Conservation (phyloP, 2,329 filamentous ascomycete genomes). For the Drechslera avenae region DNA sequence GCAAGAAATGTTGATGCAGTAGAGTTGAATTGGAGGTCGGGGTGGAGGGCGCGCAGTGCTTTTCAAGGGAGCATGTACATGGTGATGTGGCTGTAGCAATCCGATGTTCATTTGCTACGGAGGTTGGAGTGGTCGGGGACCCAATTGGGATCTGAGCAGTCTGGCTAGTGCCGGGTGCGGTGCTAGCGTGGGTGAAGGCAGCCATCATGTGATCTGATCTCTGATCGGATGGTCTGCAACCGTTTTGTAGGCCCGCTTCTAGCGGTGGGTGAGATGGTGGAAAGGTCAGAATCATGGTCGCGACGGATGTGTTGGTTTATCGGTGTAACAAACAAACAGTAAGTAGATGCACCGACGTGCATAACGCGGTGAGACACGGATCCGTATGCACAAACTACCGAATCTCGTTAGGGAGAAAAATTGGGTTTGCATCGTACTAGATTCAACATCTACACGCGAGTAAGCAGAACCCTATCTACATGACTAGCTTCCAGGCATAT, state of each 20-base stretch:
- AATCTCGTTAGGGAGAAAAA: neutral
- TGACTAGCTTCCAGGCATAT: neutral
- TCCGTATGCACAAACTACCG: slow-evolving; percentile 18
- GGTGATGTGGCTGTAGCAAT: slow-evolving; percentile 11
- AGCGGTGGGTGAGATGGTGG: neutral
- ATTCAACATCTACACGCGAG: slow-evolving; percentile 1
- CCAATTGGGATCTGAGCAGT: slow-evolving; percentile 7
- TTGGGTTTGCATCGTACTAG: neutral
- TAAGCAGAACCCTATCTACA: slow-evolving; percentile 4
- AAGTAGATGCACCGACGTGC: slow-evolving; percentile 15
- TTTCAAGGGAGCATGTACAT: slow-evolving; percentile 8
- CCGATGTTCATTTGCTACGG: slow-evolving; percentile 9
- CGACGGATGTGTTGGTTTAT: slow-evolving; percentile 22
- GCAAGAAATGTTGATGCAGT: slow-evolving; percentile 21
- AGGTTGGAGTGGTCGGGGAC: slow-evolving; percentile 4
- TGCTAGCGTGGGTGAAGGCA: slow-evolving; percentile 10
- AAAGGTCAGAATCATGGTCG: slow-evolving; percentile 4
- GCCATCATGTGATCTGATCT: slow-evolving; percentile 15
- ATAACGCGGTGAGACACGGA: slow-evolving; percentile 30
- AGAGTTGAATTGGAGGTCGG: slow-evolving; percentile 7
- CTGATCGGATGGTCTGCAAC: neutral
- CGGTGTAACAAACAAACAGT: slow-evolving; percentile 35
- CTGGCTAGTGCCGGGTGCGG: neutral
- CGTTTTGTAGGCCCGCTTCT: neutral
- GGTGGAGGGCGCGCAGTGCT: slow-evolving; percentile 2